Evolutionary conservation across 2,329 filamentous ascomycete species (phyloP), one percentile per base, ranked within the genome.

Genomic region (Trichoderma cornu-damae): DNA sequence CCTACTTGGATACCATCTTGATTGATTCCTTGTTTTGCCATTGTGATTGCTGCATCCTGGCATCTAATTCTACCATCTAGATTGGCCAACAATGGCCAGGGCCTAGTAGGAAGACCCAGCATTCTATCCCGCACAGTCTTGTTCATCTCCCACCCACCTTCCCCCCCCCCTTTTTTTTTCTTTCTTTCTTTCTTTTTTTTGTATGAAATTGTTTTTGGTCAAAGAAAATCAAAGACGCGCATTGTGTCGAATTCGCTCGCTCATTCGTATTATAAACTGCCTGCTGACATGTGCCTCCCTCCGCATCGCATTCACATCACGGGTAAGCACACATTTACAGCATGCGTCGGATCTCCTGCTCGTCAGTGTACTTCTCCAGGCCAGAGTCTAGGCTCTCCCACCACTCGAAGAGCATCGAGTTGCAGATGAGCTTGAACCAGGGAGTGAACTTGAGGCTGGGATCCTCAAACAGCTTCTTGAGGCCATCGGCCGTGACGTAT

Each of bases 341-440:
- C 93, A 96, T 96, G 65, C 93, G 86, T 65, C 90, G 86, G 67
- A 97, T 96, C 69, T 88, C 80, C 70, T 85, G 84, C 79, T 97
- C 92, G 69, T 90, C 87, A 74, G 84, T 81, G 75, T 93, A 96
- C 75, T 89, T 87, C 60, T 95, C 88, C 64, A 97, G 78, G 8
- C 88, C 89, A 22, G 82, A 77, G 65, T 94, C 87, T 57, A 97
- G 82, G 74, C 89, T 85, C 69, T 86, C 79, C 94, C 94, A 99
- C 94, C 94, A 99, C 73, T 96, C 88, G 67, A 96, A 99, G 40
- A 99, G 83, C 89, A 97, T 92, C 48, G 90, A 91, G 73, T 97
- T 82, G 81, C 94, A 99, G 69, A 99, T 97, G 65, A 99, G 86
- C 80, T 96, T 96, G 80, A 99, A 99, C 94, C 94, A 99, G 1